Percentiles rank a stretch among this genome's conserved stretches.
These are phyloP conservation scores for Pythium chondricola DNA, from an alignment of 352 stramenopile genomes.

Conservation along the genomic window DNA sequence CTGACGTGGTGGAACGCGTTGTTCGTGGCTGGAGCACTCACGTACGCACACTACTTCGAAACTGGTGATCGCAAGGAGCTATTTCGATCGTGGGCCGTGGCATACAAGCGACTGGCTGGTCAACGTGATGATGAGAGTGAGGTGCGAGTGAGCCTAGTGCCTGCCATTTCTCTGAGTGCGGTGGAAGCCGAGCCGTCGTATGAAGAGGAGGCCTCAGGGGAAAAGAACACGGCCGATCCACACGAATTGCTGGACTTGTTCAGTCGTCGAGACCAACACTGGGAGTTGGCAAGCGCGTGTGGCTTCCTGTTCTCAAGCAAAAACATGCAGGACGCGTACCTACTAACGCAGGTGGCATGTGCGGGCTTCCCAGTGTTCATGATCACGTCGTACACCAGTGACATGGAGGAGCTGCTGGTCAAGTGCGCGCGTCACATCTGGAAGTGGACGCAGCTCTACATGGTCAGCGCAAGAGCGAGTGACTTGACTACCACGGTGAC, in stretches of 20 bases:
- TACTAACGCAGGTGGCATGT: constrained; percentile 26
- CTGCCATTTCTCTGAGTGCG: neutral
- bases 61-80: constrained; percentile 9
- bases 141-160: constrained; percentile 4
- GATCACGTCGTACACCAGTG: constrained; percentile 31
- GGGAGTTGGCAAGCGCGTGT: constrained; percentile 23
- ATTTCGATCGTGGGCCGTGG: constrained; percentile 14
- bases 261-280: constrained; percentile 1
- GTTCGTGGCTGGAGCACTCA: constrained; percentile 31
- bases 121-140: neutral
- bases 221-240: neutral
- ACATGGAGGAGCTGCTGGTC: constrained; percentile 40
- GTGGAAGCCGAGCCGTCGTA: neutral
- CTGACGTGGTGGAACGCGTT: constrained; percentile 51
- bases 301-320: constrained; percentile 35
- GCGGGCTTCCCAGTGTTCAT: constrained; percentile 29
- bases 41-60: constrained; percentile 26
- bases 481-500: constrained; percentile 31
- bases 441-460: constrained; percentile 37
- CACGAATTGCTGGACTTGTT: constrained; percentile 4
- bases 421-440: constrained; percentile 31
- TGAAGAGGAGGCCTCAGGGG: neutral
- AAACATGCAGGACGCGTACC: constrained; percentile 33
- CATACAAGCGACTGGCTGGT: neutral
- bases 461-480: constrained; percentile 26